phyloP scores from a whole-genome alignment of 1,284 basidiomycete species.

The Apiotrichum gracile region DNA sequence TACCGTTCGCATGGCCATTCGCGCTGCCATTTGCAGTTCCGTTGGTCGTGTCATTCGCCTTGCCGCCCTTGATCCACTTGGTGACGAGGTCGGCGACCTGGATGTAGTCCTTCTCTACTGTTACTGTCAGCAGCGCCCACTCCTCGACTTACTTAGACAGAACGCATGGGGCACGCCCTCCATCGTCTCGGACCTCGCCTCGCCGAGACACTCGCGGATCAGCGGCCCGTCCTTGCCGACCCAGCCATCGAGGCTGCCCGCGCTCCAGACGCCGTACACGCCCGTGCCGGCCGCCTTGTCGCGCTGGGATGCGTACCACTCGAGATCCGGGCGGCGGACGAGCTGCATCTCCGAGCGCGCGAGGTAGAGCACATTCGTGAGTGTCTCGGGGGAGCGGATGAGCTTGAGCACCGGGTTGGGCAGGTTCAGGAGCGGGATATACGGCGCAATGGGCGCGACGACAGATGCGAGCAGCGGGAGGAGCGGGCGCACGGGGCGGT shows the following conservation, averaged over 20 bases:
- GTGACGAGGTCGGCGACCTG: background rate
- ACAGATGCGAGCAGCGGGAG: constrained; percentile 21
- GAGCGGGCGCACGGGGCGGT: constrained; percentile 24
- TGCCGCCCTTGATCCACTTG: background rate
- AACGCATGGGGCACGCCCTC: constrained; percentile 40
- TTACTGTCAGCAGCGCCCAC: too few species aligned
- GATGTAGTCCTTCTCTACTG: too few species aligned
- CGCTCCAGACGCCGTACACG: constrained; percentile 33
- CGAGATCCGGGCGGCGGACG: constrained; percentile 38
- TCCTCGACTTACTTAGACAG: constrained; percentile 31
- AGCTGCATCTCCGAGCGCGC: constrained; percentile 40
- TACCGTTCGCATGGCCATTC: too few species aligned
- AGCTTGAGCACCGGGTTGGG: constrained; percentile 32
- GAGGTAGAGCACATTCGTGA: constrained; percentile 37
- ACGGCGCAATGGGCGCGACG: constrained; percentile 21
- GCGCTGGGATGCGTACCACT: constrained; percentile 27
- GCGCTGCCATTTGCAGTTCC: too few species aligned
- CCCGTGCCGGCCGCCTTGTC: constrained; percentile 1
- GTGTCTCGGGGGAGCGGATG: constrained; percentile 30
- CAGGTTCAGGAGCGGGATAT: constrained; percentile 22
- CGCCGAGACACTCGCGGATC: constrained; percentile 28
- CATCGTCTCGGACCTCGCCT: constrained; percentile 22
- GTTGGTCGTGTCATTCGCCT: background rate
- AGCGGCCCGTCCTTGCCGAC: constrained; percentile 39
- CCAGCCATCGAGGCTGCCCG: constrained; percentile 35